phyloP scores from a whole-genome alignment of 306 rosid genomes.

The Fagus sylvatica region DNA sequence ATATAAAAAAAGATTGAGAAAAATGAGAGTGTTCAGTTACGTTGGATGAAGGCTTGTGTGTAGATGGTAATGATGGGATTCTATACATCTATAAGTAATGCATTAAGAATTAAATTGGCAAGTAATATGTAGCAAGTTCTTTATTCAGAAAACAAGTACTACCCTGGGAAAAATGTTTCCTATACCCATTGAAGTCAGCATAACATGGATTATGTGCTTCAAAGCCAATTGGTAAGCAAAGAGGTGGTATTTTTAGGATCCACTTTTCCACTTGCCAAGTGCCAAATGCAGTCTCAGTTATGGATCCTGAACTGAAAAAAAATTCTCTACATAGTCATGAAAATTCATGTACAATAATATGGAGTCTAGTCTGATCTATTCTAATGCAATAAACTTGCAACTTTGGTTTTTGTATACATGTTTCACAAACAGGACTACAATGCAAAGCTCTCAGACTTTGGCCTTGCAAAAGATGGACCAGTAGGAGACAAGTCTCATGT shows the following conservation, averaged over 20 bases:
- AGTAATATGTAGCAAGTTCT: neutral
- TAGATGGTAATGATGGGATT: neutral
- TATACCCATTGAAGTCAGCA: neutral
- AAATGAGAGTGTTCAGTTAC: neutral
- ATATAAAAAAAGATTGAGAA: neutral
- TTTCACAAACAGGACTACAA: constrained; percentile 72
- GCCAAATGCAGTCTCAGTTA: too few species aligned
- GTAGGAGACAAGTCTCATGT: constrained; percentile 96
- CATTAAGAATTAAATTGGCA: neutral
- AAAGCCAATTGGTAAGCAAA: too few species aligned
- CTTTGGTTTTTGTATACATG: constrained; percentile 3
- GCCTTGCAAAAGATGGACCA: constrained; percentile 97
- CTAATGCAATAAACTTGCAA: constrained; percentile 9
- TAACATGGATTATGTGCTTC: neutral
- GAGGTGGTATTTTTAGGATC: too few species aligned
- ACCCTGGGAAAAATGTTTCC: neutral
- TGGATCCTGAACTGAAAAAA: too few species aligned
- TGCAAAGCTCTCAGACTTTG: constrained; percentile 96
- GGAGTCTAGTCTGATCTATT: neutral
- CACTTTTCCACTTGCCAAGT: too few species aligned
- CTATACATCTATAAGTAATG: neutral
- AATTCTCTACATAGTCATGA: too few species aligned
- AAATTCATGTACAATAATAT: too few species aligned
- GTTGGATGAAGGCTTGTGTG: neutral
- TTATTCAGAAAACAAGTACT: neutral